A percentile compares a stretch with the other conserved stretches of the same genome.
These are phyloP conservation scores for Protostelium mycophagum DNA, from an alignment of 78 protist species.

Conservation along the genomic window DNA sequence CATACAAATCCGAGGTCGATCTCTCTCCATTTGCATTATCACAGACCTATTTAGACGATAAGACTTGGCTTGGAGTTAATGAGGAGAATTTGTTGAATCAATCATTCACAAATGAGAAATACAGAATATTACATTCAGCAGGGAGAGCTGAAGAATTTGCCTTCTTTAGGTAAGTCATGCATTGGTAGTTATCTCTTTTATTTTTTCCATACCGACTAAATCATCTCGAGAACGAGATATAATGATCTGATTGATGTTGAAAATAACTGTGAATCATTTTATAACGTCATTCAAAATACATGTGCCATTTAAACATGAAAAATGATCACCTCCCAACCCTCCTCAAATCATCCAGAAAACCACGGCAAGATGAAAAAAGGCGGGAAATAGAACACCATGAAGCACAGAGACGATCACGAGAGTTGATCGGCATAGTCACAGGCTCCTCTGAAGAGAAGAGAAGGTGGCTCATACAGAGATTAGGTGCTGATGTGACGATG, in stretches of 20 bases:
- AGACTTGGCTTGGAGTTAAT: slow-evolving; percentile 56
- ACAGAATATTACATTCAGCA: slow-evolving; percentile 54
- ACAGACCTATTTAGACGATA: slow-evolving; percentile 36
- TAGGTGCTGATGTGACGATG: slow-evolving; percentile 39
- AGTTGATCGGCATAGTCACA: background rate
- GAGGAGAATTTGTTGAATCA: slow-evolving; percentile 62
- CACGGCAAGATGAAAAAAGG: slow-evolving; percentile 8
- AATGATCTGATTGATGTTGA: no score
- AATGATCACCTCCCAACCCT: no score
- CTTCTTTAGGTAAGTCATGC: slow-evolving; percentile 46
- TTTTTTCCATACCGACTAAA: no score
- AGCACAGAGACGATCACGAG: background rate
- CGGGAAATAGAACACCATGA: slow-evolving; percentile 1
- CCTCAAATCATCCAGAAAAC: background rate
- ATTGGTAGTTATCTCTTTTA: no score
- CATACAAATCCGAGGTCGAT: background rate
- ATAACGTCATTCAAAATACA: no score
- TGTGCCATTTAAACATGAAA: no score
- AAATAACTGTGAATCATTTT: no score
- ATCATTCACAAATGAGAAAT: slow-evolving; percentile 62
- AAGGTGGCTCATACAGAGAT: slow-evolving; percentile 33
- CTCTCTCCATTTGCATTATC: background rate
- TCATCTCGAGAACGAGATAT: no score
- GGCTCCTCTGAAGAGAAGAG: slow-evolving; percentile 44
- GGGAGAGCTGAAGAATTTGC: slow-evolving; percentile 35